Conservation (phyloP, 1,139 yeast genomes). For the Protomyces pachydermus region DNA sequence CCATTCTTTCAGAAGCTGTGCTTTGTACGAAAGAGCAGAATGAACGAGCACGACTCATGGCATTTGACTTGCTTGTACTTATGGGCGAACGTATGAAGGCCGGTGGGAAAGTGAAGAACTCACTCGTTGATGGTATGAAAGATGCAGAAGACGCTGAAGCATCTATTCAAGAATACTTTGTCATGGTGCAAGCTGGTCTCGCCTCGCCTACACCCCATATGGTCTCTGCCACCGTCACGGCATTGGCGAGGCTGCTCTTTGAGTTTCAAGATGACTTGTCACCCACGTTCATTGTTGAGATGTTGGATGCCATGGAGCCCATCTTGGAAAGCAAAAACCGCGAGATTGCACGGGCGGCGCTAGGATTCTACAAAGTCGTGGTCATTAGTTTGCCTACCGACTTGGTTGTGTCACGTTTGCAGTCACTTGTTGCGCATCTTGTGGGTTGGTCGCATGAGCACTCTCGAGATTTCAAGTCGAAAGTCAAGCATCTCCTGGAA, state of each 20-base stretch:
- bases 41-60: conserved; percentile 80
- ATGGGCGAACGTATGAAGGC: conserved; percentile 75
- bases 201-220: conserved; percentile 91
- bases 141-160: conserved; percentile 61
- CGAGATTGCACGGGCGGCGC: conserved; percentile 88
- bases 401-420: conserved; percentile 61
- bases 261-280: conserved; percentile 51
- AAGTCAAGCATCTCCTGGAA: conserved; percentile 88
- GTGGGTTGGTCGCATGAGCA: conserved; percentile 95
- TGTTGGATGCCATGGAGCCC: conserved; percentile 81
- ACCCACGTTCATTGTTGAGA: conserved; percentile 58
- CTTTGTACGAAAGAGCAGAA: conserved; percentile 89
- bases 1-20: conserved; percentile 78
- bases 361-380: conserved; percentile 91
- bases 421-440: conserved; percentile 61
- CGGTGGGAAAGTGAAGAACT: conserved; percentile 64
- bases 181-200: conserved; percentile 93
- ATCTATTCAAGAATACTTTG: conserved; percentile 71
- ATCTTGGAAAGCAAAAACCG: conserved; percentile 85
- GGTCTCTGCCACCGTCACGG: conserved; percentile 93
- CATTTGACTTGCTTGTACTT: conserved; percentile 67
- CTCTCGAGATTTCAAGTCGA: conserved; percentile 86
- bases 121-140: conserved; percentile 52
- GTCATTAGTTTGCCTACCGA: conserved; percentile 80
- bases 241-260: conserved; percentile 76